These are phyloP conservation scores for Globisporangium viniferum DNA, from an alignment of 352 stramenopile genomes.

Conservation along the genomic window DNA sequence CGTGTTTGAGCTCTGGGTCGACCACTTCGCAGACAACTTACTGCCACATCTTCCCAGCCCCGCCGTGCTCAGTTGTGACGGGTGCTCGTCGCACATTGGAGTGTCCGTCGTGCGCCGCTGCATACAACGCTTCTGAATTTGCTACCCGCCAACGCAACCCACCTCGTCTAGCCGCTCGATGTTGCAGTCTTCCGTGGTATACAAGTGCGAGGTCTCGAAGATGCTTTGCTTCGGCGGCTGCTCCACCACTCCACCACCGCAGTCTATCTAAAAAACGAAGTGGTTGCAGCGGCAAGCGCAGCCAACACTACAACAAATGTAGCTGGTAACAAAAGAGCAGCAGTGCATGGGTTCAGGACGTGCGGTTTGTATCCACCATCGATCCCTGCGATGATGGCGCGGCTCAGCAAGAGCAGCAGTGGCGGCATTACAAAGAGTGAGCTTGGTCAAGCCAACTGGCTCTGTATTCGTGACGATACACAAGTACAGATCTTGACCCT, in stretches of 20 bases:
- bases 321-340: background rate
- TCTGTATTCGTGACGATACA: background rate
- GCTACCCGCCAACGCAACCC: background rate
- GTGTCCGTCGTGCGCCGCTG: background rate
- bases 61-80: background rate
- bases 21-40: background rate
- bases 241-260: background rate
- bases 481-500: background rate
- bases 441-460: background rate
- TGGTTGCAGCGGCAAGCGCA: background rate
- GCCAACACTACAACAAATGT: background rate
- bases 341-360: background rate
- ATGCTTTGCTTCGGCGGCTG: background rate
- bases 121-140: background rate
- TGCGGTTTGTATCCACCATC: background rate
- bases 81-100: background rate
- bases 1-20: background rate
- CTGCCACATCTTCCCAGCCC: background rate
- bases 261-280: background rate
- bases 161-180: background rate
- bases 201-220: background rate
- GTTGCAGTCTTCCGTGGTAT: background rate
- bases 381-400: background rate
- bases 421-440: background rate
- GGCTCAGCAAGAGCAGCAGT: background rate